Conservation (phyloP, 2,329 filamentous ascomycete genomes). For the Alternaria panax region DNA sequence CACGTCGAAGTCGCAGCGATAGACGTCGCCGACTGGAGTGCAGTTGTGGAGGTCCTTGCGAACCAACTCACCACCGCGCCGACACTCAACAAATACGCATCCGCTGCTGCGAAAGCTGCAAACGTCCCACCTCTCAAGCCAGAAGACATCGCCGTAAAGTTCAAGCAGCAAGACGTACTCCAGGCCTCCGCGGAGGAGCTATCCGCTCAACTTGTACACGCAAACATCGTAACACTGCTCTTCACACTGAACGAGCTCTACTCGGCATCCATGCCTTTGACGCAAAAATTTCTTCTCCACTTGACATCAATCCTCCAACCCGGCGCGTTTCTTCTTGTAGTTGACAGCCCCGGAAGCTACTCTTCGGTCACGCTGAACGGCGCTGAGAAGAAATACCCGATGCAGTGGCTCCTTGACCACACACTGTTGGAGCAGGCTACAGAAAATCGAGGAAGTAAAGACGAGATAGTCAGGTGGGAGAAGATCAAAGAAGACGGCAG, state of each 20-base stretch:
- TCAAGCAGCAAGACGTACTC: conserved; percentile 62
- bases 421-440: conserved; percentile 64
- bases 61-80: conserved; percentile 62
- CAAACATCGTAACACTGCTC: conserved; percentile 75
- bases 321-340: conserved; percentile 77
- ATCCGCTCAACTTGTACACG: conserved; percentile 33
- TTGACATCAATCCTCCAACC: conserved; percentile 66
- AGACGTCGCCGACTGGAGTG: conserved; percentile 81
- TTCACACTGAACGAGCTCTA: conserved; percentile 98
- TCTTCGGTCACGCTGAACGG: conserved; percentile 74
- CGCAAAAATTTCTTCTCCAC: conserved; percentile 76
- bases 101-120: conserved; percentile 53
- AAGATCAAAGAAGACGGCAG: conserved; percentile 79
- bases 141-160: conserved; percentile 48
- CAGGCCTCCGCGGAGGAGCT: conserved; percentile 50
- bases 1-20: conserved; percentile 66
- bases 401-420: conserved; percentile 91
- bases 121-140: conserved; percentile 49
- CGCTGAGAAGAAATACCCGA: conserved; percentile 76
- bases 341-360: conserved; percentile 94
- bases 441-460: conserved; percentile 18
- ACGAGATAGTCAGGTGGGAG: conserved; percentile 64
- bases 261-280: conserved; percentile 74
- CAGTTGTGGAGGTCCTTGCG: conserved; percentile 67
- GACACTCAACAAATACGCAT: conserved; percentile 57